Conservation (phyloP, 2,329 filamentous ascomycete genomes). For the Pseudonectria foliicola region DNA sequence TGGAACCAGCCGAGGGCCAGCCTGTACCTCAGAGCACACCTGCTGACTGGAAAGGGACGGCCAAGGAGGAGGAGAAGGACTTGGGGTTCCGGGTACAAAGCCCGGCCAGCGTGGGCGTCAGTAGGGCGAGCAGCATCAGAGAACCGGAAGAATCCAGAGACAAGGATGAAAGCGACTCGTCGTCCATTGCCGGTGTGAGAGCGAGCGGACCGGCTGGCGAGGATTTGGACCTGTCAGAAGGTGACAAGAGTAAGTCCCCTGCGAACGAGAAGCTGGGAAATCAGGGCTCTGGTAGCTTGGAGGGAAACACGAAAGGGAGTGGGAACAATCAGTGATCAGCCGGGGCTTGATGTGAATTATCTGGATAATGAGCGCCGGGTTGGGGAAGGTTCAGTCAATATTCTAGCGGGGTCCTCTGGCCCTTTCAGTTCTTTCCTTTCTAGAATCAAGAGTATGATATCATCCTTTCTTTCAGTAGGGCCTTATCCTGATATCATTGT, state of each 20-base stretch:
- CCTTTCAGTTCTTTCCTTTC: too few species aligned
- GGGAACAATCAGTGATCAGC: too few species aligned
- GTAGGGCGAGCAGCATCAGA: conserved; percentile 63
- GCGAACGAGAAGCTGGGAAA: not conserved
- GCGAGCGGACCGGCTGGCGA: conserved; percentile 31
- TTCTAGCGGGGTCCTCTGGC: too few species aligned
- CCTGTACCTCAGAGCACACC: conserved; percentile 62
- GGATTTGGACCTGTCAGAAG: conserved; percentile 16
- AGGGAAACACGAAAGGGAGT: too few species aligned
- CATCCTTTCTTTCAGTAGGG: too few species aligned
- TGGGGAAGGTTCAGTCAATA: too few species aligned
- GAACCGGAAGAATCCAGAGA: conserved; percentile 23
- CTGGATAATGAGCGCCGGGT: too few species aligned
- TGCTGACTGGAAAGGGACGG: conserved; percentile 67
- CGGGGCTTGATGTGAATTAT: too few species aligned
- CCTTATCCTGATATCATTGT: too few species aligned
- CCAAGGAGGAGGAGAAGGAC: conserved; percentile 47
- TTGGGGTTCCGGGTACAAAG: conserved; percentile 62
- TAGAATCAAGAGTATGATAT: too few species aligned
- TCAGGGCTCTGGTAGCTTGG: not conserved
- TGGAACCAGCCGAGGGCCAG: conserved; percentile 59
- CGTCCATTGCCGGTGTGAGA: conserved; percentile 27
- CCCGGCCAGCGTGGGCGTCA: conserved; percentile 59
- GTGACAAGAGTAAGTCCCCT: too few species aligned
- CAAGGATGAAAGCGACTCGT: conserved; percentile 11